These are phyloP conservation scores for Candida peoriensis DNA, from an alignment of 805 yeast species.

Conservation along the genomic window DNA sequence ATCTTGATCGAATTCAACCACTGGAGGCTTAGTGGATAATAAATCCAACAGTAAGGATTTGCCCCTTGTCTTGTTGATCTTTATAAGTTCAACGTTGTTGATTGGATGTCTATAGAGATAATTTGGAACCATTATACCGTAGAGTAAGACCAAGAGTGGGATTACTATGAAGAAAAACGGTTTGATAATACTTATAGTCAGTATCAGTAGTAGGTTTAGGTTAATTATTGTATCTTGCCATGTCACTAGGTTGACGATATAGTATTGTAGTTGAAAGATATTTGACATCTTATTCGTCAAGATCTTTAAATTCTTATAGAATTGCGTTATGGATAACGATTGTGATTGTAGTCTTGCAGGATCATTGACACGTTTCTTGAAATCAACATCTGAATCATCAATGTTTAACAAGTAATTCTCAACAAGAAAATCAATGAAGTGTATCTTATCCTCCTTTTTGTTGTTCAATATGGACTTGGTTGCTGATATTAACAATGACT, in stretches of 20 bases:
- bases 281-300: conserved; percentile 51
- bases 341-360: conserved; percentile 41
- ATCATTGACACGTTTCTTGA: conserved; percentile 39
- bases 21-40: conserved; percentile 28
- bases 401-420: too few relatives aligned
- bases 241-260: conserved; percentile 51
- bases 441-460: too few relatives aligned
- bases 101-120: conserved; percentile 66
- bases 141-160: conserved; percentile 53
- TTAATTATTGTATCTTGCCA: conserved; percentile 80
- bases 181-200: conserved; percentile 63
- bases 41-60: conserved; percentile 44
- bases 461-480: too few relatives aligned
- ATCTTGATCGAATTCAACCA: conserved; percentile 2
- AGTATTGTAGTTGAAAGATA: conserved; percentile 57
- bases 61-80: conserved; percentile 37
- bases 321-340: conserved; percentile 50
- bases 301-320: conserved; percentile 53
- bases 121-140: conserved; percentile 64
- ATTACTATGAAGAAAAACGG: conserved; percentile 63
- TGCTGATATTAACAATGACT: too few relatives aligned
- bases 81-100: conserved; percentile 32
- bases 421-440: too few relatives aligned
- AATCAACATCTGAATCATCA: too few relatives aligned
- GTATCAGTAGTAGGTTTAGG: conserved; percentile 47